These are phyloP conservation scores for Tuber aestivum DNA, from an alignment of 495 filamentous ascomycete genomes.

Conservation along the genomic window DNA sequence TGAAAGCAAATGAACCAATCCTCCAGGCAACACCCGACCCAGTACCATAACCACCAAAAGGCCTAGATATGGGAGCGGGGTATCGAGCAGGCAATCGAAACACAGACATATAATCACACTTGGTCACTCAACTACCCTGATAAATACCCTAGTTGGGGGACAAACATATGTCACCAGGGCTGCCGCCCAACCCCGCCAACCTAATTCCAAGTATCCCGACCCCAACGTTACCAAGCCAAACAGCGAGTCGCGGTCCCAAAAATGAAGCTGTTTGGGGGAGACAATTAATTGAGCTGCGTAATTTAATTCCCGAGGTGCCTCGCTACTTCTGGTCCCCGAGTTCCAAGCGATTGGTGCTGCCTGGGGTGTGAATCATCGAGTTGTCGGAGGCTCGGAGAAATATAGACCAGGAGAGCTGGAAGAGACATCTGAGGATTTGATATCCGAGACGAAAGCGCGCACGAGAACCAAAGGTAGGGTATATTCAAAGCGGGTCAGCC, in stretches of 20 bases:
- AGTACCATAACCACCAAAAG: too few species aligned
- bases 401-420: constrained; percentile 8
- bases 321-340: neutral
- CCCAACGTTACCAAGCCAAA: constrained; percentile 25
- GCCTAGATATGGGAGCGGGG: constrained; percentile 7
- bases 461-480: constrained; percentile 38
- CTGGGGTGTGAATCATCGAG: constrained; percentile 8
- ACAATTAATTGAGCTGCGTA: constrained; percentile 33
- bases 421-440: constrained; percentile 27
- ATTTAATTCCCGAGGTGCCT: constrained; percentile 26
- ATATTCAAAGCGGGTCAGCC: constrained; percentile 37
- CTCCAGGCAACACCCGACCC: too few species aligned
- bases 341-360: constrained; percentile 7
- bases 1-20: constrained; percentile 28
- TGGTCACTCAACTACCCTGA: neutral
- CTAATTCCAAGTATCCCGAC: constrained; percentile 29
- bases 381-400: constrained; percentile 1
- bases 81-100: constrained; percentile 33
- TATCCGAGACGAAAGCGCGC: constrained; percentile 34
- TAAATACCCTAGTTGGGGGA: neutral
- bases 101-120: constrained; percentile 25
- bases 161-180: constrained; percentile 28
- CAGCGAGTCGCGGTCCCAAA: constrained; percentile 29
- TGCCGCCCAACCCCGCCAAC: constrained; percentile 30
- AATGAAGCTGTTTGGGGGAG: constrained; percentile 31